Base-by-base conservation (phyloP, 1,284 basidiomycete species). In the Rhodotorula sp. region DNA sequence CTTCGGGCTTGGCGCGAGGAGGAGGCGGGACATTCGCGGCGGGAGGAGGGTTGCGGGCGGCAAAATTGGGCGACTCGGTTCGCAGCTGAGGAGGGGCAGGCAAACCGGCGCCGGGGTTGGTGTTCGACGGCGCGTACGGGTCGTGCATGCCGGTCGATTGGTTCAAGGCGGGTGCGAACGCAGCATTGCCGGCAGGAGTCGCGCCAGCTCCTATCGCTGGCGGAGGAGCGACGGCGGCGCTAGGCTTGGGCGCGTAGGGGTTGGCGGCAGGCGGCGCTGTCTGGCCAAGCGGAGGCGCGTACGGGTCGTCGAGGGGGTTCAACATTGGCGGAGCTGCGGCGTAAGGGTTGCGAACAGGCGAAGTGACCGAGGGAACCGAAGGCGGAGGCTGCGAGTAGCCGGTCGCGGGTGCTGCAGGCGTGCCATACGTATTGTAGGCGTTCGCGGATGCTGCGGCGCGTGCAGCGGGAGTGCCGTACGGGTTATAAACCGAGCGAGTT, bases 1-100 rank as follows among this genome's bases (percentile, higher is more conserved):
- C 85, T 74, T 87, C 88, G 31, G 82, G 77, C 8, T 82, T 83
- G 75, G 4, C 69, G 61, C 50, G 80, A 5, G 82, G 81, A 13
- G 80, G 79, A 4, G 78, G 76, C 44, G 74, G 67, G 34, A 80
- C 77, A 16, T 79, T 80, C 4, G 81, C 28, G 81, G 72, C 24
- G 78, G 70, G 20, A 82, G 80, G n/a, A 80, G 81, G 2, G 81
- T 80, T 40, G 80, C 80, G 78, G 68, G 56, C 55, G 3, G 60
- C 60, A 51, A 53, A 53, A 37, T 44, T 53, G 80, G 80, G 58
- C 83, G 83, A 28, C 81, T 82, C 63, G 70, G 68, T 62, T 68
- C 58, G 71, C 40, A 69, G 67, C 8, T 69, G 70, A 28, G 76
- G 78, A 55, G 79, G 77, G 26, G 80, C 77, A 24, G 76, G 73